Conservation (phyloP, 2,329 filamentous ascomycete species). For the Claviceps capensis region DNA sequence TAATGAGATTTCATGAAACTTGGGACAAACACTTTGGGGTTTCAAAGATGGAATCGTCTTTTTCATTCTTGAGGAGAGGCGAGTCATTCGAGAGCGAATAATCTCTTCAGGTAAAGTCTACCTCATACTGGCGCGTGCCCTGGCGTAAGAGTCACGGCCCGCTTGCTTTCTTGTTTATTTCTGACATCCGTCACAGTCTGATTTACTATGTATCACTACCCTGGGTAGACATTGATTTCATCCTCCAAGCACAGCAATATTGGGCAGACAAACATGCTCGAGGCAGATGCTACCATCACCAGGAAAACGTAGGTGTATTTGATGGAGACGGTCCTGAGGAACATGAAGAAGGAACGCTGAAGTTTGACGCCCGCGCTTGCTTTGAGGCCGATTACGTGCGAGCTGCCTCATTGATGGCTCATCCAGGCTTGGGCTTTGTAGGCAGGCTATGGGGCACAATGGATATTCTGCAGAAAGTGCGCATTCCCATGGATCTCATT, state of each 20-base stretch:
- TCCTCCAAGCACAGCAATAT: constrained; percentile 33
- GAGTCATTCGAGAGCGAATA: constrained; percentile 20
- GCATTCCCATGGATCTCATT: too few relatives aligned
- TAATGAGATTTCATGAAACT: constrained; percentile 22
- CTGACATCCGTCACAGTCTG: constrained; percentile 19
- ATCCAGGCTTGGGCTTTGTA: too few relatives aligned
- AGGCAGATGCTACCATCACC: constrained; percentile 20
- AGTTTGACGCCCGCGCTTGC: too few relatives aligned
- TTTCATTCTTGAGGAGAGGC: not conserved
- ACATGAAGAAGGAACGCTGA: too few relatives aligned
- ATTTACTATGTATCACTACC: constrained; percentile 27
- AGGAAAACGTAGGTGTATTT: too few relatives aligned
- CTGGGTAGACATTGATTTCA: constrained; percentile 30
- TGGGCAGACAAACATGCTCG: constrained; percentile 29
- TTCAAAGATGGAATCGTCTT: not conserved
- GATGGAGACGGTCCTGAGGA: too few relatives aligned
- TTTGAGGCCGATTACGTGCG: too few relatives aligned
- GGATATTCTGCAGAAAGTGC: too few relatives aligned
- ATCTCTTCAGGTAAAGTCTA: constrained; percentile 27
- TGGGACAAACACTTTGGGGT: constrained; percentile 25
- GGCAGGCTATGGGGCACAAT: too few relatives aligned
- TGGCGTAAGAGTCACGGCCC: not conserved
- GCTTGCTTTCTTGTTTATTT: not conserved
- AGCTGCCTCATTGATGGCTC: too few relatives aligned
- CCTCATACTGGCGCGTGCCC: not conserved